Evolutionary conservation across 345 rosid species (phyloP).

Genomic region (Aquilaria yunnanensis): DNA sequence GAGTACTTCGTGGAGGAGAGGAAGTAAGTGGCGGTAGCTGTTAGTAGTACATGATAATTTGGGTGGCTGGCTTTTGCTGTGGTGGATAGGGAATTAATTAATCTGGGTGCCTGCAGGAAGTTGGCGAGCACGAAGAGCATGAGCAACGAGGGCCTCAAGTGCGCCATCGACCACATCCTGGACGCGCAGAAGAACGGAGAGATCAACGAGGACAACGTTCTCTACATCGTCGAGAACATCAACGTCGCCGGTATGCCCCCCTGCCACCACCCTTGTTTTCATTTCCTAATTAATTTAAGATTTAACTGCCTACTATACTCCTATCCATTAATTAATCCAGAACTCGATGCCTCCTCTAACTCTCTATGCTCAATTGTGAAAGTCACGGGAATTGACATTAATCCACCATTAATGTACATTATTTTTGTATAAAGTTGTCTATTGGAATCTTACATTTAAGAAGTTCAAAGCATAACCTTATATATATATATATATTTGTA

Average conservation of each 20-base stretch:
- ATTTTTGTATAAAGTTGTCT: too few relatives aligned
- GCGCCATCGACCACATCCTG: constrained; percentile 90
- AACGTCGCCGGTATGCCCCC: constrained; percentile 71
- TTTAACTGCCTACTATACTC: too few relatives aligned
- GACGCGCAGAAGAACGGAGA: constrained; percentile 92
- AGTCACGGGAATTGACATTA: too few relatives aligned
- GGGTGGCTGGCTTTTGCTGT: too few relatives aligned
- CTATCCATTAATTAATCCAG: too few relatives aligned
- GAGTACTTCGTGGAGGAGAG: constrained; percentile 91
- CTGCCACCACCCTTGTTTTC: neutral
- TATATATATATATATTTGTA: too few relatives aligned
- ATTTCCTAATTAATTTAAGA: neutral
- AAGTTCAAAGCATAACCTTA: too few relatives aligned
- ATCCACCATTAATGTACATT: too few relatives aligned
- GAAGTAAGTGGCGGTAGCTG: constrained; percentile 40
- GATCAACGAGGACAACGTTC: constrained; percentile 92
- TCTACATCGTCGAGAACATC: constrained; percentile 97
- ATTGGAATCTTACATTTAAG: too few relatives aligned
- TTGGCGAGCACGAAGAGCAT: constrained; percentile 52
- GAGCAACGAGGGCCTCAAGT: constrained; percentile 62
- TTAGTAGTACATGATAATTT: too few relatives aligned
- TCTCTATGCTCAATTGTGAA: too few relatives aligned
- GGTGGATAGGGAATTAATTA: neutral
- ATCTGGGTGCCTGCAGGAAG: constrained; percentile 36
- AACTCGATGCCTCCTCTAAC: too few relatives aligned